These are phyloP conservation scores for Geotrichum cucujoidarum DNA, from an alignment of 1,139 yeast species.

Conservation along the genomic window DNA sequence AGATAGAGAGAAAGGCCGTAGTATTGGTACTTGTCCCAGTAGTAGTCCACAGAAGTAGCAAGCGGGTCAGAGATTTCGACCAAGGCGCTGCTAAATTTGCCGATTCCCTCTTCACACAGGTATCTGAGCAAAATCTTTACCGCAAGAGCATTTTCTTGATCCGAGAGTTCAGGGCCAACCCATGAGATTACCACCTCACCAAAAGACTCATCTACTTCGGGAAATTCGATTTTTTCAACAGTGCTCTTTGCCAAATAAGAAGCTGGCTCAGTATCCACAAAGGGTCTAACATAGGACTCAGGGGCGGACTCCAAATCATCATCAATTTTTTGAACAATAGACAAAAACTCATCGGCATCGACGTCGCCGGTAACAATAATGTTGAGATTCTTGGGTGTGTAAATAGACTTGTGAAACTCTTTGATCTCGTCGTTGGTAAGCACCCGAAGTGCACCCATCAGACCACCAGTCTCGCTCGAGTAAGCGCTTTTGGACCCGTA, in stretches of 20 bases:
- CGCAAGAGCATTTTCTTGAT: slow-evolving; percentile 56
- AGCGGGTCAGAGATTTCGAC: slow-evolving; percentile 80
- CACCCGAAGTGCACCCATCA: slow-evolving; percentile 67
- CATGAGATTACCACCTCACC: slow-evolving; percentile 74
- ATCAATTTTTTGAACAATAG: slow-evolving; percentile 62
- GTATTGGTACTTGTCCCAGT: slow-evolving; percentile 43
- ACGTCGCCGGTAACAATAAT: slow-evolving; percentile 79
- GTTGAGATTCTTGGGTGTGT: slow-evolving; percentile 80
- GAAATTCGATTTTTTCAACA: slow-evolving; percentile 62
- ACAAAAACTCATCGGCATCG: slow-evolving; percentile 65
- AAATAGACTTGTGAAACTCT: slow-evolving; percentile 63
- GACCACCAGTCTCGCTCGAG: slow-evolving; percentile 91
- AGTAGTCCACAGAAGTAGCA: slow-evolving; percentile 66
- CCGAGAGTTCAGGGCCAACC: slow-evolving; percentile 70
- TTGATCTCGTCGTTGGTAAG: slow-evolving; percentile 70
- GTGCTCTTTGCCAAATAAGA: slow-evolving; percentile 39
- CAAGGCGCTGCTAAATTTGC: slow-evolving; percentile 62
- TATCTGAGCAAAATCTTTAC: slow-evolving; percentile 69
- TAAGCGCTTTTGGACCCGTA: slow-evolving; percentile 67
- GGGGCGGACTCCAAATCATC: slow-evolving; percentile 43
- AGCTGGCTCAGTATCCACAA: slow-evolving; percentile 63
- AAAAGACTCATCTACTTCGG: slow-evolving; percentile 81
- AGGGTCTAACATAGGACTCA: slow-evolving; percentile 52
- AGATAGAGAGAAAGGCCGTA: slow-evolving; percentile 13
- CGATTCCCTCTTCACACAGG: slow-evolving; percentile 55